A percentile compares a stretch with the other conserved stretches of the same genome.
Conservation (phyloP, 345 rosid species). For the Chamaenerion angustifolium region DNA sequence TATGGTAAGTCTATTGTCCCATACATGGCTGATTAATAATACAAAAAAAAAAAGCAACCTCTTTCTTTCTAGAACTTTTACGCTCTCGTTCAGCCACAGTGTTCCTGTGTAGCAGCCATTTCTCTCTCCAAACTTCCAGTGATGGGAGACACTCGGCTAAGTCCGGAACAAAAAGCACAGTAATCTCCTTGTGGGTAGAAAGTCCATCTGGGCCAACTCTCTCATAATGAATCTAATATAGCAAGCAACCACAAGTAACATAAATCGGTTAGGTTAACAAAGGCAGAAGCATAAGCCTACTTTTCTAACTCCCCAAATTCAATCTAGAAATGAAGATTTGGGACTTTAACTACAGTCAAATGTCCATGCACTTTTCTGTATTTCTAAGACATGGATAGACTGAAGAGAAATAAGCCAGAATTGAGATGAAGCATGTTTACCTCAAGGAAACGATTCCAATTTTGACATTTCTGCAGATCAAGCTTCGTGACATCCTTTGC, state of each 20-base stretch:
- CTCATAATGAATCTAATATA: conserved; percentile 82
- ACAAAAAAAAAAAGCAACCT: conserved; percentile 11
- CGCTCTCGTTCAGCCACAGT: conserved; percentile 51
- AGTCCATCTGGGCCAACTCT: conserved; percentile 76
- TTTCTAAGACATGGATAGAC: too few relatives aligned
- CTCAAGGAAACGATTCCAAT: conserved; percentile 95
- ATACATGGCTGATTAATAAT: not conserved
- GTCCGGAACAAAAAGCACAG: conserved; percentile 87
- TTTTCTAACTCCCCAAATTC: too few relatives aligned
- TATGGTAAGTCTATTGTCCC: conserved; percentile 3
- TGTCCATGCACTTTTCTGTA: too few relatives aligned
- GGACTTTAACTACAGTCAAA: too few relatives aligned
- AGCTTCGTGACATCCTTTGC: conserved; percentile 57
- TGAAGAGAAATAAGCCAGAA: not conserved
- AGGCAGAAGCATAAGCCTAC: not conserved
- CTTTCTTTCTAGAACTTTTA: conserved; percentile 37
- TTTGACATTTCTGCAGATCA: conserved; percentile 58
- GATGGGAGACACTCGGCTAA: conserved; percentile 85
- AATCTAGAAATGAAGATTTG: too few relatives aligned
- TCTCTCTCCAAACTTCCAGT: conserved; percentile 56
- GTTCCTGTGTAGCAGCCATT: conserved; percentile 75
- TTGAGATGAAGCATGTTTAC: conserved; percentile 15
- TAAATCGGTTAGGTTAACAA: conserved; percentile 1
- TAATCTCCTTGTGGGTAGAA: conserved; percentile 75
- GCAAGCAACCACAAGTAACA: not conserved